Conservation (phyloP, 345 rosid genomes). For the Eucalyptus victrix region DNA sequence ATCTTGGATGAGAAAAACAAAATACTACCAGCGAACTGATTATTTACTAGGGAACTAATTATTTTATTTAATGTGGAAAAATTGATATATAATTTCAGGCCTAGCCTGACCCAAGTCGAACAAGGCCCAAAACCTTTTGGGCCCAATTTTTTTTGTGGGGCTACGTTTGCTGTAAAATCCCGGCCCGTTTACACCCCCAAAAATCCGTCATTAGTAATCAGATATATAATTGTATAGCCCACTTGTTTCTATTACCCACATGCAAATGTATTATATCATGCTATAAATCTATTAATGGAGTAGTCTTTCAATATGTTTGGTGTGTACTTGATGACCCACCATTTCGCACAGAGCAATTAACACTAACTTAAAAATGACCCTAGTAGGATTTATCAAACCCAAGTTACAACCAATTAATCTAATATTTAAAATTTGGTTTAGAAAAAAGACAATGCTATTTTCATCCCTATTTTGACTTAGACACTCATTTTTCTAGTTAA, state of each 20-base stretch:
- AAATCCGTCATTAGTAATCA: neutral
- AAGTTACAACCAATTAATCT: neutral
- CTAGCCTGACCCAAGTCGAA: neutral
- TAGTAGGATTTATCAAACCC: neutral
- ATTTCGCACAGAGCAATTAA: neutral
- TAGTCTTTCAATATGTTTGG: neutral
- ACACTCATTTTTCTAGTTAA: too few species aligned
- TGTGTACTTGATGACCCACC: neutral
- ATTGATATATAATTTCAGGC: neutral
- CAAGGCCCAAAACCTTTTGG: neutral
- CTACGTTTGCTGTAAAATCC: neutral
- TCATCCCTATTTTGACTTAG: too few species aligned
- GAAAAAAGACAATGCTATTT: too few species aligned
- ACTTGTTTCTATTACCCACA: neutral
- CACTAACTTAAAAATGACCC: neutral
- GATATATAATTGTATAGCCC: neutral
- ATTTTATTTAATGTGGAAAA: neutral
- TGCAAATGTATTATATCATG: neutral
- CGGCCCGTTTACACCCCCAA: neutral
- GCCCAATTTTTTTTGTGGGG: neutral
- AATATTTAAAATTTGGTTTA: neutral
- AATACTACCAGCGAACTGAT: too few species aligned
- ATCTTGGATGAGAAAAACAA: too few species aligned
- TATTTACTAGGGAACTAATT: neutral
- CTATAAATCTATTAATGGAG: neutral